Evolutionary conservation across 495 filamentous ascomycete species (phyloP).

Genomic region (Hypoxylon lienhwacheense): DNA sequence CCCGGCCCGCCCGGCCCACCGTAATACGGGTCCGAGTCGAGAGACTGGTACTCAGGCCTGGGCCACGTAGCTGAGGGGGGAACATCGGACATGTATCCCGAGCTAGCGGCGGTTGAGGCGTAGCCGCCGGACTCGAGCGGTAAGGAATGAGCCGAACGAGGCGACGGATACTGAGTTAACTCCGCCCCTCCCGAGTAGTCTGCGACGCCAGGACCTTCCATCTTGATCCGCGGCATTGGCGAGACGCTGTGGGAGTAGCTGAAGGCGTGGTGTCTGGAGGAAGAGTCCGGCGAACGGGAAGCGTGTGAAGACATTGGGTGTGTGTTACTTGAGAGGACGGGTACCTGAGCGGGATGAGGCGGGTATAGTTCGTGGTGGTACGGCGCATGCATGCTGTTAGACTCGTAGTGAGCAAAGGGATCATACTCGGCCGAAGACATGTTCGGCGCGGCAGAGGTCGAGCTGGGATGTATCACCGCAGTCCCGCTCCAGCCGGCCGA

Average conservation of each 20-base stretch:
- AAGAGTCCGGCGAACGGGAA: constrained; percentile 48
- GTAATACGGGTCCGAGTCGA: constrained; percentile 49
- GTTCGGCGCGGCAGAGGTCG: constrained; percentile 47
- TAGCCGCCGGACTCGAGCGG: constrained; percentile 45
- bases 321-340: constrained; percentile 33
- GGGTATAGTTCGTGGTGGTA: constrained; percentile 56
- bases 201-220: constrained; percentile 43
- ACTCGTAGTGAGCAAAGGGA: constrained; percentile 52
- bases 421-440: constrained; percentile 58
- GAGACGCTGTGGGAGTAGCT: constrained; percentile 45
- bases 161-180: constrained; percentile 52
- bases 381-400: constrained; percentile 36
- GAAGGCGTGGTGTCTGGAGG: constrained; percentile 41
- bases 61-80: constrained; percentile 52
- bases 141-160: constrained; percentile 48
- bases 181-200: constrained; percentile 48
- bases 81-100: constrained; percentile 54
- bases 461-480: constrained; percentile 42
- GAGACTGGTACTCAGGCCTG: constrained; percentile 50
- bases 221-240: constrained; percentile 53
- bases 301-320: constrained; percentile 45
- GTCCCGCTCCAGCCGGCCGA: constrained; percentile 48
- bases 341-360: constrained; percentile 45
- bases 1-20: constrained; percentile 33
- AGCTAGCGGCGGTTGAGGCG: constrained; percentile 39